Evolutionary conservation across 2,329 filamentous ascomycete genomes (phyloP), one percentile per base, ranked within the genome.

Genomic region (Microsporum ferrugineum): DNA sequence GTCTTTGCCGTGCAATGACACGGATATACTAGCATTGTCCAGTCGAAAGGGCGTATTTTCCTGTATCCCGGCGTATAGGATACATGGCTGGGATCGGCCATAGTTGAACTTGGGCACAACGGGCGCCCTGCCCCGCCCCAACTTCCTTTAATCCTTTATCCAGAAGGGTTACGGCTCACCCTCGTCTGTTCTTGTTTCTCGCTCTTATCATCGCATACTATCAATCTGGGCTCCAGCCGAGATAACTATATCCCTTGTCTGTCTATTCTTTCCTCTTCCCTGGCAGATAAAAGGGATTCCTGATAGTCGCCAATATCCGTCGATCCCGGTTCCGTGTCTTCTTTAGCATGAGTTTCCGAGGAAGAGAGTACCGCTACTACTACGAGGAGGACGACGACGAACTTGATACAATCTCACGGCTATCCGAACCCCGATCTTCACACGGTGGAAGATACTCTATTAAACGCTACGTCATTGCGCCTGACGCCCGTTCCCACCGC

Each of bases 401-500:
- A 7, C 10, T 29, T 14, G 49, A 53, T n/a, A 34, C 27, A 53
- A 34, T 53, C 29, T 33, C 31, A n/a, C 49, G 27, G 12, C 27
- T n/a, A 12, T 34, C 27, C 14, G 49, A 33, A 53, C 23, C 49
- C 49, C 49, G 49, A 53, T 53, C 49, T 33, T 31, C 49, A 53
- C 23, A 47, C 43, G 49, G 17, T 29, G 29, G 49, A 29, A 53
- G 49, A 8, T 53, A 53, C 29, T 53, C 27, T 53, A 53, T 53
- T 66, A 83, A 82, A 69, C 81, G 83, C 67, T 86, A 86, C 75
- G 73, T 78, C 66, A 71, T 79, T 61, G 70, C 73, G 51, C 68
- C 71, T 23, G 69, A 71, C 59, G 10, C 43, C 43, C 70, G 72
- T 17, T 72, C 72, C 60, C 67, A 70, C 49, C 70, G 71, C 49